These are phyloP conservation scores for Didymella exigua DNA, from an alignment of 2,329 filamentous ascomycete genomes.

Conservation along the genomic window DNA sequence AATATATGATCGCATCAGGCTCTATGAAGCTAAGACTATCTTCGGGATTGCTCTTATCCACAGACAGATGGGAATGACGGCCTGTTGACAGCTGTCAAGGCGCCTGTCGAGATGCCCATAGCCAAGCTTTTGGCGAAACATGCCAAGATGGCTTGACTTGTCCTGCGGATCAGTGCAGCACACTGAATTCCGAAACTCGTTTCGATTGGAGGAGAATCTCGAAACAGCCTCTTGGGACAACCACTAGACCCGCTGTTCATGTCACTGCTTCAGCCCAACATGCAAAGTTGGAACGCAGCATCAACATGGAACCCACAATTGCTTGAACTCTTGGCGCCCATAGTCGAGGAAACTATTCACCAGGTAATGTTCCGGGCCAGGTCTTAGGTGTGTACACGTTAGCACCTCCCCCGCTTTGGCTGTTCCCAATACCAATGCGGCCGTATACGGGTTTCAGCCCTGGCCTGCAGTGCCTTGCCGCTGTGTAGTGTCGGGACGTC, in stretches of 20 bases:
- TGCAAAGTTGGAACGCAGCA: not conserved
- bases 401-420: not conserved
- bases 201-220: slow-evolving; percentile 16
- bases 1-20: slow-evolving; percentile 2
- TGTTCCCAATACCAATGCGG: not conserved
- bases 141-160: slow-evolving; percentile 13
- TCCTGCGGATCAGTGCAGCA: not conserved
- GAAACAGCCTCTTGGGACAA: slow-evolving; percentile 4
- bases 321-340: slow-evolving; percentile 1
- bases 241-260: not conserved
- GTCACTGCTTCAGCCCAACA: not conserved
- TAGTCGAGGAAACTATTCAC: not conserved
- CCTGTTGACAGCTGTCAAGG: slow-evolving; percentile 6
- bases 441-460: slow-evolving; percentile 14
- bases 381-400: not conserved
- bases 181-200: not conserved
- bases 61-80: not conserved
- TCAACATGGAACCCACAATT: not conserved
- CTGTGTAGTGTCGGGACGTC: slow-evolving; percentile 14
- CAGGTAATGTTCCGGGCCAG: not conserved
- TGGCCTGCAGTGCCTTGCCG: slow-evolving; percentile 3
- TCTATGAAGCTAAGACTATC: not conserved
- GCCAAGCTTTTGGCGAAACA: slow-evolving; percentile 19
- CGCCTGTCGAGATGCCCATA: not conserved
- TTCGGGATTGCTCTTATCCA: not conserved